phyloP scores from a whole-genome alignment of 2,329 filamentous ascomycete species.

The Sarocladium kiliense region DNA sequence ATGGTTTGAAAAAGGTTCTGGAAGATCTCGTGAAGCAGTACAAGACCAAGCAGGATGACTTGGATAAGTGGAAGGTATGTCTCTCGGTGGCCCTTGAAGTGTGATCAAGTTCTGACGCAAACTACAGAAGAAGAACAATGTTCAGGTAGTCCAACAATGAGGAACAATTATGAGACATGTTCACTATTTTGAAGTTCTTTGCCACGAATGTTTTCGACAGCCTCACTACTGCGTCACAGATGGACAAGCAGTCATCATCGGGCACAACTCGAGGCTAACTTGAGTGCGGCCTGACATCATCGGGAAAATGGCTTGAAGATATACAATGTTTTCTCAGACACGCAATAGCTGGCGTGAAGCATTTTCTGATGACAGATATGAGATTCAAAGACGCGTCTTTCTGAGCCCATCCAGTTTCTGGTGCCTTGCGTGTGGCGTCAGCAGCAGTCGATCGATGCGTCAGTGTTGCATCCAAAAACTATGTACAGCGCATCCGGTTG shows the following conservation, averaged over 20 bases:
- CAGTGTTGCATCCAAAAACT: background rate
- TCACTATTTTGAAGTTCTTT: background rate
- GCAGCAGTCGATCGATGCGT: background rate
- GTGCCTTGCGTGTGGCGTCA: background rate
- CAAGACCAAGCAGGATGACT: conserved; percentile 86
- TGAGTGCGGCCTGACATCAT: no score
- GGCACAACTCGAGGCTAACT: no score
- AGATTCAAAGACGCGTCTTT: background rate
- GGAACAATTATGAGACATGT: background rate
- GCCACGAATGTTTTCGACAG: no score
- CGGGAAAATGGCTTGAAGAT: no score
- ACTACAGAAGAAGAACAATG: conserved; percentile 78
- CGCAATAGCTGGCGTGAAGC: no score
- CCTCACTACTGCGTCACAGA: no score
- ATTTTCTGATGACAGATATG: background rate
- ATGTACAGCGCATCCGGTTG: background rate
- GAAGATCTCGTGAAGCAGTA: conserved; percentile 96
- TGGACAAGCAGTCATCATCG: no score
- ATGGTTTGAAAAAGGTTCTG: conserved; percentile 88
- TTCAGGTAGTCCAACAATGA: conserved; percentile 73
- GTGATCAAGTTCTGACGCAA: conserved; percentile 12
- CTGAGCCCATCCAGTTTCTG: background rate
- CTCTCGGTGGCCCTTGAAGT: conserved; percentile 7
- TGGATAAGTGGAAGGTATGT: conserved; percentile 97
- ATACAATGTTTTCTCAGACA: no score